phyloP scores from a whole-genome alignment of 1,139 yeast genomes.

The Diutina rugosa region DNA sequence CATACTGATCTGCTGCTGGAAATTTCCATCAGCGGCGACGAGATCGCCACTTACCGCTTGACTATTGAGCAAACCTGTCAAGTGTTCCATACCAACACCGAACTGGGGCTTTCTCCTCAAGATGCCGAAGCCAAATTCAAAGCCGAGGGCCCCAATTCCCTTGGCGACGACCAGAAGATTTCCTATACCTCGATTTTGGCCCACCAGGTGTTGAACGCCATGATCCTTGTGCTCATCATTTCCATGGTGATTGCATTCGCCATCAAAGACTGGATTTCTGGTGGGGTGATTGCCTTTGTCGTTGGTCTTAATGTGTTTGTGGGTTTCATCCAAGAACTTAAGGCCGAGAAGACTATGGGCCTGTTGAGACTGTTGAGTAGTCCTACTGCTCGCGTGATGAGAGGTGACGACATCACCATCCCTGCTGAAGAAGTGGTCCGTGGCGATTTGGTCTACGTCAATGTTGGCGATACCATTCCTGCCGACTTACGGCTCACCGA shows the following conservation, averaged over 20 bases:
- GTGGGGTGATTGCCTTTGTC: conserved; percentile 70
- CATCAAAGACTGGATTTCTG: conserved; percentile 69
- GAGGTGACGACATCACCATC: conserved; percentile 43
- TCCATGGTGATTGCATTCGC: conserved; percentile 70
- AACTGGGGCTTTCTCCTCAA: conserved; percentile 33
- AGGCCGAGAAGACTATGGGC: conserved; percentile 76
- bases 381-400: conserved; percentile 58
- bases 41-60: conserved; percentile 8
- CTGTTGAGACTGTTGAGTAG: conserved; percentile 57
- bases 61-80: conserved; percentile 7
- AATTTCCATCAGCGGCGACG: not conserved
- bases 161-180: conserved; percentile 50
- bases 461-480: conserved; percentile 71
- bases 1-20: not conserved
- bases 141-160: conserved; percentile 42
- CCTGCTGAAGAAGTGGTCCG: conserved; percentile 65
- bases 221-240: conserved; percentile 62
- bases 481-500: conserved; percentile 59
- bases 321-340: conserved; percentile 59
- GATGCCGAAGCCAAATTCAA: conserved; percentile 10
- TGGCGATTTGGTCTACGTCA: conserved; percentile 56
- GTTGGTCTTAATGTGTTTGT: conserved; percentile 53
- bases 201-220: conserved; percentile 68
- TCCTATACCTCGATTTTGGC: conserved; percentile 46
- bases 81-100: conserved; percentile 22